Evolutionary conservation across 2,329 filamentous ascomycete species (phyloP).

Genomic region (Zopfia rhizophila): DNA sequence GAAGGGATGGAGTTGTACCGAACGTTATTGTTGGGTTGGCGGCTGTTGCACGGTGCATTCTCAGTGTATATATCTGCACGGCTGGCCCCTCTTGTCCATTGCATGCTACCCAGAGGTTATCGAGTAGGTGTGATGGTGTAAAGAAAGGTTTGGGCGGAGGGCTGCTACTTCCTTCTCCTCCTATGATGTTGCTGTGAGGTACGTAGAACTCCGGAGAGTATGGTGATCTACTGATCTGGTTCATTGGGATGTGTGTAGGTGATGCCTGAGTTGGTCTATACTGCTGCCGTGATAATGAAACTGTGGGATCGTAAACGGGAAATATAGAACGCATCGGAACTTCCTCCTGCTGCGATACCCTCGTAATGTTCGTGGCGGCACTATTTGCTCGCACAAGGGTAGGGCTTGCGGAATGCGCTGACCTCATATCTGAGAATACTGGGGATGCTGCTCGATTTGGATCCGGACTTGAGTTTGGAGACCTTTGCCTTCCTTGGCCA

Average conservation of each 20-base stretch:
- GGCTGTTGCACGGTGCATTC: constrained; percentile 58
- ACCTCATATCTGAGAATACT: constrained; percentile 38
- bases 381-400: constrained; percentile 52
- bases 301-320: constrained; percentile 74
- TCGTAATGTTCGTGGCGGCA: constrained; percentile 38
- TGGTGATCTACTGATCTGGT: constrained; percentile 72
- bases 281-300: constrained; percentile 73
- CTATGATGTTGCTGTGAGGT: constrained; percentile 47
- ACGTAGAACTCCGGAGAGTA: constrained; percentile 65
- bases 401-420: constrained; percentile 30
- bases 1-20: constrained; percentile 74
- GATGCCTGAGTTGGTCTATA: constrained; percentile 76
- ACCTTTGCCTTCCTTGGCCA: constrained; percentile 20
- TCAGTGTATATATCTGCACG: constrained; percentile 50
- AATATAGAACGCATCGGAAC: constrained; percentile 76
- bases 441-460: constrained; percentile 45
- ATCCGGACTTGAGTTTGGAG: constrained; percentile 38
- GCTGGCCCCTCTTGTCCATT: constrained; percentile 70
- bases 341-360: constrained; percentile 42
- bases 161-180: constrained; percentile 34
- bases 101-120: constrained; percentile 73
- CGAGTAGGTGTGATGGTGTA: constrained; percentile 69
- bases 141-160: constrained; percentile 47
- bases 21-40: constrained; percentile 64
- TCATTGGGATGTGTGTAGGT: constrained; percentile 70